Conservation (phyloP, 495 filamentous ascomycete species). For the Hypoxylon lienhwacheense region DNA sequence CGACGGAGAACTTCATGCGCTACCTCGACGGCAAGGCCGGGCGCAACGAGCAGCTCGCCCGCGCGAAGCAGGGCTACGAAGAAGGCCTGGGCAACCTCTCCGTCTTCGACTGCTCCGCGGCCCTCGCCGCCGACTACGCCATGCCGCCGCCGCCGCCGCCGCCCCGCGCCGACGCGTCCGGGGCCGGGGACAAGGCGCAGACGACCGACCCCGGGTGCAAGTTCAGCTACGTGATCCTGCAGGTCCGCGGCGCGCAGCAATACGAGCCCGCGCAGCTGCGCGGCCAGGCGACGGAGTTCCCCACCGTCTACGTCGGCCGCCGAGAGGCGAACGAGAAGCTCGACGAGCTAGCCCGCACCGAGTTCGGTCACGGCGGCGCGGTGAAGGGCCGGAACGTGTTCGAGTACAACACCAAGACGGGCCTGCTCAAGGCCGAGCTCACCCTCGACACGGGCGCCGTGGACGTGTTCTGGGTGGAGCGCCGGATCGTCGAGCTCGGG, state of each 20-base stretch:
- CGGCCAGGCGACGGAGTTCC: not conserved
- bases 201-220: no score
- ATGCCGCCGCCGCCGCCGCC: no score
- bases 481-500: slow-evolving; percentile 7
- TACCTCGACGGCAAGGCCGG: no score
- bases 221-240: no score
- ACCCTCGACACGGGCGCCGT: slow-evolving; percentile 15
- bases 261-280: not conserved
- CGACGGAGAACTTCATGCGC: not conserved
- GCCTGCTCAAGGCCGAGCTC: slow-evolving; percentile 17
- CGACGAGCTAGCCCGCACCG: not conserved
- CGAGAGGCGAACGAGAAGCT: slow-evolving; percentile 15
- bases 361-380: slow-evolving; percentile 4
- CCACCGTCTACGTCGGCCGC: not conserved
- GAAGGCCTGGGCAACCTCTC: no score
- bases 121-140: no score
- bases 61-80: no score
- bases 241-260: no score
- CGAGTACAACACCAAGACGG: slow-evolving; percentile 1
- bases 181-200: no score
- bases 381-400: slow-evolving; percentile 7
- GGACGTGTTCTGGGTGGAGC: slow-evolving; percentile 20
- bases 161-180: no score
- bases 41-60: no score
- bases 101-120: no score